These are phyloP conservation scores for Celoporthe dispersa DNA, from an alignment of 2,329 filamentous ascomycete genomes.

Conservation along the genomic window DNA sequence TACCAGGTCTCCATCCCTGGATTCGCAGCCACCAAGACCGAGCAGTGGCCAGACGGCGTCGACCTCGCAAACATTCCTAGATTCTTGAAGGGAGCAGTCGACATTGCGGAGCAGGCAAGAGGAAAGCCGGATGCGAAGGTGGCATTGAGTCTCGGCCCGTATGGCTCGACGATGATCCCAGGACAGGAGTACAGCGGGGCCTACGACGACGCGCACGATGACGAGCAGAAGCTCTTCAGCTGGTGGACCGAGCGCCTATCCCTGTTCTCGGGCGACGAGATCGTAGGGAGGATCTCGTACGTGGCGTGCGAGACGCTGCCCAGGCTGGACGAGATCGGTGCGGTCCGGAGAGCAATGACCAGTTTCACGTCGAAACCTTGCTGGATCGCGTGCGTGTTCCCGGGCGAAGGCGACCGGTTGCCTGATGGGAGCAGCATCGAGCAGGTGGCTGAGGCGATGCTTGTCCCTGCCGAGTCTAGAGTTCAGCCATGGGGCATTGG, in stretches of 20 bases:
- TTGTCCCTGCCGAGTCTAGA: constrained; percentile 36
- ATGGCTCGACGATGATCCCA: constrained; percentile 69
- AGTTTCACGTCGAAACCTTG: constrained; percentile 41
- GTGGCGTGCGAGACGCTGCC: constrained; percentile 71
- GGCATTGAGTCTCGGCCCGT: constrained; percentile 67
- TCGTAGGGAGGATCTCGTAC: constrained; percentile 51
- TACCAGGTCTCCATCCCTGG: constrained; percentile 66
- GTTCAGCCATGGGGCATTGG: constrained; percentile 64
- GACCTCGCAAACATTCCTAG: constrained; percentile 42
- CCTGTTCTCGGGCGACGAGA: constrained; percentile 50
- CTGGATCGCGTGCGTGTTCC: constrained; percentile 69
- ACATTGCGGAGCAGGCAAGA: constrained; percentile 45
- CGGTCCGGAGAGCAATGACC: constrained; percentile 53
- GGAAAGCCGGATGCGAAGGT: constrained; percentile 40
- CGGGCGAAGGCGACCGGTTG: constrained; percentile 54
- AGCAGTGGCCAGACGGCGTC: constrained; percentile 50
- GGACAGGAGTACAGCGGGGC: constrained; percentile 67
- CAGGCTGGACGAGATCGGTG: constrained; percentile 63
- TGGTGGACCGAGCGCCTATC: constrained; percentile 63
- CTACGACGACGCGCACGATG: constrained; percentile 57
- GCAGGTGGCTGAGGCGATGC: constrained; percentile 46
- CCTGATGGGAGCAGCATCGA: constrained; percentile 59
- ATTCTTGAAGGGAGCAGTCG: constrained; percentile 50
- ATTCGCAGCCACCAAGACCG: constrained; percentile 55
- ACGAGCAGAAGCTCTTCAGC: constrained; percentile 47